phyloP scores from a whole-genome alignment of 169 alveolate genomes.

The Theileria sp. region DNA sequence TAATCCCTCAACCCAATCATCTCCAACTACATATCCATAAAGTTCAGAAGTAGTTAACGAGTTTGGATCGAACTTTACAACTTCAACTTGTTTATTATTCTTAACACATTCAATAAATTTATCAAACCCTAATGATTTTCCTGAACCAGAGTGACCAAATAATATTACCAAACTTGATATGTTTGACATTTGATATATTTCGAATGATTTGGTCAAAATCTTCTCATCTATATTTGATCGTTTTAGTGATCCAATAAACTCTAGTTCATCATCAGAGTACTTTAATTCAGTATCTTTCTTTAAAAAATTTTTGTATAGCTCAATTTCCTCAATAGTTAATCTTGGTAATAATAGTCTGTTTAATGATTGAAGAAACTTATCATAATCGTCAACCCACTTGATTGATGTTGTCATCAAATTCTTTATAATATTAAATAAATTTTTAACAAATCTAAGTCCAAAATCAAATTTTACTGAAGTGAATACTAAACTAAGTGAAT shows the following conservation, averaged over 20 bases:
- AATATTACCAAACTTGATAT: constrained; percentile 17
- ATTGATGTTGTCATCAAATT: neutral
- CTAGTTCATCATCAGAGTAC: constrained; percentile 6
- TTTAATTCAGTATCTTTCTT: neutral
- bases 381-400: neutral
- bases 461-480: constrained; percentile 97
- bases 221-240: neutral
- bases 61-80: constrained; percentile 43
- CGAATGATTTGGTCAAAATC: neutral
- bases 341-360: neutral
- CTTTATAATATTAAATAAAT: constrained; percentile 87
- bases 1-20: constrained; percentile 32
- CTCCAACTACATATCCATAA: neutral
- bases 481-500: constrained; percentile 89
- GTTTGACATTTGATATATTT: constrained; percentile 17
- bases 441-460: constrained; percentile 96
- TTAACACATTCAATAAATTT: neutral
- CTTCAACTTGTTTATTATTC: neutral
- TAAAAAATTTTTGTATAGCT: neutral
- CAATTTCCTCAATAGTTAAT: neutral
- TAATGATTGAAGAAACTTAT: neutral
- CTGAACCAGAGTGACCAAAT: constrained; percentile 31
- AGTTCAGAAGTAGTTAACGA: constrained; percentile 11
- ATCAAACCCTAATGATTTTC: constrained; percentile 22
- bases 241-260: neutral